Conservation (phyloP, 179 eudicot genomes). For the Vitellaria paradoxa region DNA sequence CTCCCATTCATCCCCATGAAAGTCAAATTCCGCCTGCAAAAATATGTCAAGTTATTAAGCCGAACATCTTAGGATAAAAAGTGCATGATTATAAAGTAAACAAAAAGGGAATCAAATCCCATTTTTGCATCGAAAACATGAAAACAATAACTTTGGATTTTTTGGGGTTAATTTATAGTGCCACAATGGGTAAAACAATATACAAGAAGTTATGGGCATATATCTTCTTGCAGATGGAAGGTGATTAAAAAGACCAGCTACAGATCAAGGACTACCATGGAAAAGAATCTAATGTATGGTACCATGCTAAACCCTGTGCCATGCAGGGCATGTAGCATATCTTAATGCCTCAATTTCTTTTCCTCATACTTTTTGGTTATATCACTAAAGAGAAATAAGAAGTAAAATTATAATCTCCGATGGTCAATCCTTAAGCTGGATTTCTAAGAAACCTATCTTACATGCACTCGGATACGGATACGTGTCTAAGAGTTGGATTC, state of each 20-base stretch:
- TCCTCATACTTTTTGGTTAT: background rate
- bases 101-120: background rate
- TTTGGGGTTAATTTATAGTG: background rate
- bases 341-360: background rate
- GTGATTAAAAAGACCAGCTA: background rate
- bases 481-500: too few species aligned
- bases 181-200: background rate
- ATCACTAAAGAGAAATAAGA: background rate
- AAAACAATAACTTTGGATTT: background rate
- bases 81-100: background rate
- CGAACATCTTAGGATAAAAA: background rate
- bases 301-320: background rate
- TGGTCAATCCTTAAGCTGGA: background rate
- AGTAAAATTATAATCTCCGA: background rate
- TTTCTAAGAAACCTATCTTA: background rate
- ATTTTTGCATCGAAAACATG: background rate
- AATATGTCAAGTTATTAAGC: background rate
- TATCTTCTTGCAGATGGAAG: background rate
- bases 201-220: background rate
- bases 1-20: conserved; percentile 99
- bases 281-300: background rate
- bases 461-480: too few species aligned
- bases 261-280: background rate
- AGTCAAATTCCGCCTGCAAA: conserved; percentile 94
- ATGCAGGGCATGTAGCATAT: background rate